Evolutionary conservation across 345 rosid species (phyloP), one percentile per base, ranked within the genome.

Genomic region (Gossypium sturtianum): DNA sequence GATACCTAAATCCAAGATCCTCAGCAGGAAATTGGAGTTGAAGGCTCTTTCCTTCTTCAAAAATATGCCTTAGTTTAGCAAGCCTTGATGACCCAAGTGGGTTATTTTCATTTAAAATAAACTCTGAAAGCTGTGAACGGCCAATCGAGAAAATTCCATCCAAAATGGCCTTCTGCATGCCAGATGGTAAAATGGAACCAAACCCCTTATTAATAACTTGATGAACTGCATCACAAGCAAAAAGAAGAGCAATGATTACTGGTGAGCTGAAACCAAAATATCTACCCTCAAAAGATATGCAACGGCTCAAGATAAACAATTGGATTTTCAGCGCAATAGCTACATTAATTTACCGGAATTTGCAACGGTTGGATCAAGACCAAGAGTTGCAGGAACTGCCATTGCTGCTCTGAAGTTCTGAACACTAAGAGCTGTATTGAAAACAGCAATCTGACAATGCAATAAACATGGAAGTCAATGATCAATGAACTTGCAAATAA

Each of bases 21-120:
- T 95, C 99, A 19, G 99, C 98, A 81, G 97, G 99, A 83, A 95
- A 93, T 78, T 95, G 98, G 66, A 93, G 89, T 75, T 90, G 98
- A 74, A 93, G 99, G 82, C 96, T 93, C 78, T 89, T 93, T 77
- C 99, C 99, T 82, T 87, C 98, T 73, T 89, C 87, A 73, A 95
- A 90, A 78, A 91, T 84, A 68, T 53, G 82, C 83, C 84, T 91
- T 49, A 93, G 74, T 86, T 86, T 87, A 41, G 79, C 81, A 72
- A 95, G 92, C 88, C 98, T 91, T 68, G 85, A 86, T 63, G 83
- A 79, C 34, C 97, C 98, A 78, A 95, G 82, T 11, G 90, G 97
- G 71, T 93, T 95, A 57, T 75, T 87, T 82, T 93, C 87, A 38
- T 89, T 95, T 77, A 95, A 84, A 78, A 93, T 59, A 71, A 77